Conservation (phyloP, 2,329 filamentous ascomycete species). For the Epichloe elymi region DNA sequence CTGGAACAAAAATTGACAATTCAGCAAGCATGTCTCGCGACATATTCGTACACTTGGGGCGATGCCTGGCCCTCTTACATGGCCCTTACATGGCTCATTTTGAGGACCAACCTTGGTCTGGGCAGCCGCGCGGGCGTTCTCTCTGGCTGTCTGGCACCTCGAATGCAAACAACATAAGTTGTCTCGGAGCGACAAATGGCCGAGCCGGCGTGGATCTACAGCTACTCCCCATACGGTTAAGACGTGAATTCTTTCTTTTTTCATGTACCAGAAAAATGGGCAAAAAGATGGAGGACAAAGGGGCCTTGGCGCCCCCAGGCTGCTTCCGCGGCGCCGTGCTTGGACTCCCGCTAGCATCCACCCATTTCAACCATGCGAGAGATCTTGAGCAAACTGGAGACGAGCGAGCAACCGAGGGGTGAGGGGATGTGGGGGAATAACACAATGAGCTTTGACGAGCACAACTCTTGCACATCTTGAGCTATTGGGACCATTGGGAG, state of each 20-base stretch:
- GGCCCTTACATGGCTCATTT: not conserved
- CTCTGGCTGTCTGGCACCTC: not conserved
- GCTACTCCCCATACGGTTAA: slow-evolving; percentile 6
- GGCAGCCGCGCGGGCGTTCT: too few species aligned
- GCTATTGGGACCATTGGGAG: not conserved
- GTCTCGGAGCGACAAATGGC: slow-evolving; percentile 2
- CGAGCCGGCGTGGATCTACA: slow-evolving; percentile 2
- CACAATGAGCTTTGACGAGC: slow-evolving; percentile 2
- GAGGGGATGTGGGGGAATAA: not conserved
- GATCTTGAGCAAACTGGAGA: not conserved
- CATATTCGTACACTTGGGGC: not conserved
- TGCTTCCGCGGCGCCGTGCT: slow-evolving; percentile 13
- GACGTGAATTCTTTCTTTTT: not conserved
- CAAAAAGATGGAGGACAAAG: not conserved
- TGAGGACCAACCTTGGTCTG: not conserved
- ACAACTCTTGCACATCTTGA: not conserved
- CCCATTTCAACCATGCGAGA: slow-evolving; percentile 2
- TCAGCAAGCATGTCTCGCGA: not conserved
- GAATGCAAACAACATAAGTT: not conserved
- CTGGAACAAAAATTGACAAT: slow-evolving; percentile 1
- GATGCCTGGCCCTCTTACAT: not conserved
- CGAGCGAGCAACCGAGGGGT: not conserved
- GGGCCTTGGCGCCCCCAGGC: slow-evolving; percentile 2
- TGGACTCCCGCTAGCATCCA: slow-evolving; percentile 12
- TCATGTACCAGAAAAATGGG: not conserved